These are phyloP conservation scores for Glebionis coronaria DNA, from an alignment of 129 eudicot species.

Conservation along the genomic window DNA sequence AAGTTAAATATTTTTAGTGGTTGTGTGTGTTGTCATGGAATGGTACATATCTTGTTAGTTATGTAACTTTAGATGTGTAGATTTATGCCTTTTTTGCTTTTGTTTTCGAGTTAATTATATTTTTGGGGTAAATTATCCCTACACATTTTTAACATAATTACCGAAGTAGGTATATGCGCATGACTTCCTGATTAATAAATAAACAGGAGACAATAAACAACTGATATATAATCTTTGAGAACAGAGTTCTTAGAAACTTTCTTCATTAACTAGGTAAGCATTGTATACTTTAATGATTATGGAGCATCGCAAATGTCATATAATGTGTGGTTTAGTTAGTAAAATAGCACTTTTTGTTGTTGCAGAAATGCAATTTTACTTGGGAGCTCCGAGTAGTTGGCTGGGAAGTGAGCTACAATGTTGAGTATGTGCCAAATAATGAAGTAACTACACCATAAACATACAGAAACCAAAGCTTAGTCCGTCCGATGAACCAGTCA, in stretches of 20 bases:
- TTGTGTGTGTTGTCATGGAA: conserved; percentile 18
- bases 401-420: conserved; percentile 89
- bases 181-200: neutral
- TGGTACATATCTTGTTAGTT: conserved; percentile 42
- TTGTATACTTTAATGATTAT: too few species aligned
- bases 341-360: neutral
- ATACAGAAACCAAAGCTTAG: conserved; percentile 61
- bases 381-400: conserved; percentile 99
- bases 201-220: neutral
- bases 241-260: neutral
- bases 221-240: neutral
- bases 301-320: neutral
- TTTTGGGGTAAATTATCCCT: conserved; percentile 18
- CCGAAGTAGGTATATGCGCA: neutral
- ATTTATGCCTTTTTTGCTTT: conserved; percentile 30
- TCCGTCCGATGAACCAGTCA: conserved; percentile 72
- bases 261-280: neutral
- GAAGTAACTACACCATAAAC: conserved; percentile 57
- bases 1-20: conserved; percentile 15
- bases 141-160: conserved; percentile 36
- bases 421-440: conserved; percentile 63
- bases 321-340: neutral
- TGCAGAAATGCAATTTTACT: conserved; percentile 64
- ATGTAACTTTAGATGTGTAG: conserved; percentile 34
- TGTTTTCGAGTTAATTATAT: conserved; percentile 2